These are phyloP conservation scores for Phytophthora boehmeriae DNA, from an alignment of 352 stramenopile species.

Conservation along the genomic window DNA sequence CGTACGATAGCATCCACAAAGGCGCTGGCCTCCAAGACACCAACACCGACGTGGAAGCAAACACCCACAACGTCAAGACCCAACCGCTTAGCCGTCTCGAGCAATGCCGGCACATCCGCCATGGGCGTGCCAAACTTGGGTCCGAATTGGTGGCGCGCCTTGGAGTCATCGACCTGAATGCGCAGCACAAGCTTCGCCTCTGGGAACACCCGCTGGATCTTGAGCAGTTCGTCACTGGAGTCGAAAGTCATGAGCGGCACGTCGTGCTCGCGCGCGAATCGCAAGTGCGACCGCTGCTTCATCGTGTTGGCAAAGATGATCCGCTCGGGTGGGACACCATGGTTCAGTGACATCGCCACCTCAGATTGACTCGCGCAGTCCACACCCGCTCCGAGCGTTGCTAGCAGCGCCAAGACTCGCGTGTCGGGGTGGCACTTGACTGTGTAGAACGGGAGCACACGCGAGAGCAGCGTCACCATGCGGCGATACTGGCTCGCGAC, in stretches of 20 bases:
- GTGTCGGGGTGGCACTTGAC: slow-evolving; percentile 92
- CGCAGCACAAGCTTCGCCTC: slow-evolving; percentile 66
- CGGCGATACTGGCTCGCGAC: slow-evolving; percentile 56
- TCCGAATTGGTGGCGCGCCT: slow-evolving; percentile 76
- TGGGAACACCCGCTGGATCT: slow-evolving; percentile 46
- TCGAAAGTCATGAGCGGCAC: slow-evolving; percentile 89
- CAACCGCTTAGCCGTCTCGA: slow-evolving; percentile 61
- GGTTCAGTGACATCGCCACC: slow-evolving; percentile 67
- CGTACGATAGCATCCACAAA: slow-evolving; percentile 83
- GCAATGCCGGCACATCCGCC: slow-evolving; percentile 56
- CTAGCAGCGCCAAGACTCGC: slow-evolving; percentile 52
- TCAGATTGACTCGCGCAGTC: slow-evolving; percentile 89
- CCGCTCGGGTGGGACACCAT: slow-evolving; percentile 51
- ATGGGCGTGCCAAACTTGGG: slow-evolving; percentile 85
- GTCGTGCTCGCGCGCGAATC: slow-evolving; percentile 55
- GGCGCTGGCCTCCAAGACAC: slow-evolving; percentile 68
- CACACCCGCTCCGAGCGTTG: slow-evolving; percentile 65
- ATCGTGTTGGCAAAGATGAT: slow-evolving; percentile 93
- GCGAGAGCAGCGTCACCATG: slow-evolving; percentile 52
- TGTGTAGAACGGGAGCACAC: slow-evolving; percentile 86
- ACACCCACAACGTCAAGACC: slow-evolving; percentile 81
- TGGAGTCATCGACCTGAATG: slow-evolving; percentile 88
- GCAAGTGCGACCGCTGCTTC: slow-evolving; percentile 81
- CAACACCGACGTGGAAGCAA: slow-evolving; percentile 89
- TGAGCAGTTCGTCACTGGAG: slow-evolving; percentile 84